Evolutionary conservation across 495 filamentous ascomycete genomes (phyloP).

Genomic region (Cercophora newfieldiana): DNA sequence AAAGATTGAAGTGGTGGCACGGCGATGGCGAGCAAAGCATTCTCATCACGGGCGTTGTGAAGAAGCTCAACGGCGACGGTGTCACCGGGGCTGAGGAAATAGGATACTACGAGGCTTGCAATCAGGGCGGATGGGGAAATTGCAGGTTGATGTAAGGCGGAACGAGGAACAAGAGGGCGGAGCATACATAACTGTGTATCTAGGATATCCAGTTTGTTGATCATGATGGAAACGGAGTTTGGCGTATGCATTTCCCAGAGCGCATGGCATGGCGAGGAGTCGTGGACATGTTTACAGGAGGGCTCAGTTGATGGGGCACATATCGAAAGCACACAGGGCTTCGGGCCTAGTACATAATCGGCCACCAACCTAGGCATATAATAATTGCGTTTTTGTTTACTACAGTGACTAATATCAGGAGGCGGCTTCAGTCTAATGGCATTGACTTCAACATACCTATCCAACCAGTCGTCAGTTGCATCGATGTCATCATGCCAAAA

Average conservation of each 20-base stretch:
- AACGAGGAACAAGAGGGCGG: not conserved
- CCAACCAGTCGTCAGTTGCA: too few species aligned
- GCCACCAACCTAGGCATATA: too few species aligned
- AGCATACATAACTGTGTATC: not conserved
- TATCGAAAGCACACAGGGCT: too few species aligned
- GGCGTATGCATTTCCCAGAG: not conserved
- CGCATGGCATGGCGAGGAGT: not conserved
- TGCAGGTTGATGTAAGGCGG: conserved; percentile 43
- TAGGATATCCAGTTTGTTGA: not conserved
- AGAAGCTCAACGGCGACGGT: conserved; percentile 40
- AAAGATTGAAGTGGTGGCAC: conserved; percentile 89
- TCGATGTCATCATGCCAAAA: too few species aligned
- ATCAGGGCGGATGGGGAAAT: conserved; percentile 38
- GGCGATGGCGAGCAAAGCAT: conserved; percentile 78
- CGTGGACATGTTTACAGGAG: not conserved
- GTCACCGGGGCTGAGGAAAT: conserved; percentile 37
- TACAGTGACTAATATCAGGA: too few species aligned
- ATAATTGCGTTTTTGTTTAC: too few species aligned
- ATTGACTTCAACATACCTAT: too few species aligned
- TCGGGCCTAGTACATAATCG: too few species aligned
- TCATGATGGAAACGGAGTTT: not conserved
- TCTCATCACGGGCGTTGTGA: conserved; percentile 71
- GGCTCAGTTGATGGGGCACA: not conserved
- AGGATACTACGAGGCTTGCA: conserved; percentile 51
- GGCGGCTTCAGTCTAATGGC: too few species aligned